Evolutionary conservation across 495 filamentous ascomycete genomes (phyloP).

Genomic region (Cairneyella variabilis): DNA sequence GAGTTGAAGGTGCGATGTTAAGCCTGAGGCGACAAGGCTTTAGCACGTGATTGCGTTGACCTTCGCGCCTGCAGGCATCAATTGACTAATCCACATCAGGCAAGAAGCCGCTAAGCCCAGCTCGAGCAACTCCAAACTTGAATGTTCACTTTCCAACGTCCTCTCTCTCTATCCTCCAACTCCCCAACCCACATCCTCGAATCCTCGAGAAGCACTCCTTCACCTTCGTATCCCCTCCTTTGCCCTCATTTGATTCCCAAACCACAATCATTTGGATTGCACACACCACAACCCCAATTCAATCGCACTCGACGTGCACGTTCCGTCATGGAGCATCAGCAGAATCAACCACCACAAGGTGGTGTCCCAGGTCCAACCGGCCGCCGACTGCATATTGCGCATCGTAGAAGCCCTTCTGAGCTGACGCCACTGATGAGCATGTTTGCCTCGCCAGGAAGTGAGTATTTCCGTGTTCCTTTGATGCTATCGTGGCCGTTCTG

Average conservation of each 20-base stretch:
- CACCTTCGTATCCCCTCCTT: slow-evolving; percentile 43
- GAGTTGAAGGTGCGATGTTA: no score
- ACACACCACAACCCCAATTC: slow-evolving; percentile 13
- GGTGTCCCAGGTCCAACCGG: slow-evolving; percentile 78
- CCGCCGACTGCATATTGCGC: slow-evolving; percentile 94
- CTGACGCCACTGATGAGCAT: slow-evolving; percentile 98
- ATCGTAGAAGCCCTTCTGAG: slow-evolving; percentile 95
- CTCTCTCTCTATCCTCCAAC: background rate
- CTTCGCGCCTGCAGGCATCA: no score
- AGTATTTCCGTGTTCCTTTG: slow-evolving; percentile 26
- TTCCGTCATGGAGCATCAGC: slow-evolving; percentile 76
- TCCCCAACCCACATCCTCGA: slow-evolving; percentile 30
- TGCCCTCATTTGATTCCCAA: slow-evolving; percentile 37
- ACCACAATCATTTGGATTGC: slow-evolving; percentile 25
- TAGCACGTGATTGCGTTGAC: no score
- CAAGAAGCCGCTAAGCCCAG: no score
- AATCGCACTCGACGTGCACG: slow-evolving; percentile 50
- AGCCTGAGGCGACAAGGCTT: no score
- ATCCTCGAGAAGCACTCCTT: slow-evolving; percentile 35
- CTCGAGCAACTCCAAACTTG: background rate
- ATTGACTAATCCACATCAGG: no score
- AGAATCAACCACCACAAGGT: slow-evolving; percentile 54
- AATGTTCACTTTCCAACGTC: slow-evolving; percentile 13
- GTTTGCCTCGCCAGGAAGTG: slow-evolving; percentile 56
- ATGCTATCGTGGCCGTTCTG: background rate